A percentile compares a stretch with the other conserved stretches of the same genome.
Conservation (phyloP, 305 asterid genomes). For the Withania somnifera region DNA sequence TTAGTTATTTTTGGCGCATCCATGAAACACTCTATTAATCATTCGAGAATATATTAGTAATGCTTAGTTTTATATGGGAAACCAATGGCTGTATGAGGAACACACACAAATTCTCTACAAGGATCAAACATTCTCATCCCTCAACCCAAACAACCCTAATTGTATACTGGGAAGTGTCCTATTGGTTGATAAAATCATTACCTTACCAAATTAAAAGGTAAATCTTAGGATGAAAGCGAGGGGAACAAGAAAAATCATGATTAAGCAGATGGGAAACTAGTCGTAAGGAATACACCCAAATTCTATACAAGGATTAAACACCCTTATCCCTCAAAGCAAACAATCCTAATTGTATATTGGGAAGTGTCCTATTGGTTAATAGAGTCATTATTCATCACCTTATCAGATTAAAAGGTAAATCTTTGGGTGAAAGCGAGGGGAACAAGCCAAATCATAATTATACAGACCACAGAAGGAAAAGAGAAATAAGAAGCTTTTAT, state of each 20-base stretch:
- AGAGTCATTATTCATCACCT: neutral
- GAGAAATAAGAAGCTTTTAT: neutral
- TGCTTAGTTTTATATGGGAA: neutral
- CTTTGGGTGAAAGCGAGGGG: neutral
- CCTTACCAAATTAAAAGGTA: neutral
- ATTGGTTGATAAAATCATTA: neutral
- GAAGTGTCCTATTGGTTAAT: neutral
- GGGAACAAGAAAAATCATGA: neutral
- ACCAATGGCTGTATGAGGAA: neutral
- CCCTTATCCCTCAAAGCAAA: neutral
- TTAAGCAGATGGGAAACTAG: neutral
- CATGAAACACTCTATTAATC: neutral
- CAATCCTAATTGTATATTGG: neutral
- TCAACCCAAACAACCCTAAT: neutral
- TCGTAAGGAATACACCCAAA: neutral
- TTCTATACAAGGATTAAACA: neutral
- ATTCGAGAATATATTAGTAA: neutral
- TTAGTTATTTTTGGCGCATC: neutral
- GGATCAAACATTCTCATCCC: neutral
- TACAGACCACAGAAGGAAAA: neutral
- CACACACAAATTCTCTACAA: neutral
- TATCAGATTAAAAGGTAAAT: neutral
- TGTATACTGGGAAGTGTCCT: neutral
- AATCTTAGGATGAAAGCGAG: neutral
- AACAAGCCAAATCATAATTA: neutral